Evolutionary conservation across 805 yeast genomes (phyloP).

Genomic region (Kazachstania viticola): DNA sequence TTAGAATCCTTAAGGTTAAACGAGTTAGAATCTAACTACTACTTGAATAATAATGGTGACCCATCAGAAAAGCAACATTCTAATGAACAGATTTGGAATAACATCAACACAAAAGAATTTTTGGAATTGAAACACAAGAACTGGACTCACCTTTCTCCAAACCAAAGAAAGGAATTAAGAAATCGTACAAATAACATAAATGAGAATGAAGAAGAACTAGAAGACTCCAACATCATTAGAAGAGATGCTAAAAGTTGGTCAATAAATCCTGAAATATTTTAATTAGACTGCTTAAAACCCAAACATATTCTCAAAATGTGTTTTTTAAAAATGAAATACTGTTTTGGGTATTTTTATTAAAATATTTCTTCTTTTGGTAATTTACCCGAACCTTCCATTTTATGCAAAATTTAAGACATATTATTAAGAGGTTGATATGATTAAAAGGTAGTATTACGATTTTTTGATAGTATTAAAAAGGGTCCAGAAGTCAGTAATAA

Average conservation of each 20-base stretch:
- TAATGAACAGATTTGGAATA: slow-evolving; percentile 10
- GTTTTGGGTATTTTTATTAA: no score
- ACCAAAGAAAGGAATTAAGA: slow-evolving; percentile 5
- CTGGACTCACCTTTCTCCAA: slow-evolving; percentile 7
- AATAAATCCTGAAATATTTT: no score
- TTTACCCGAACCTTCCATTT: no score
- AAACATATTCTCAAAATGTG: no score
- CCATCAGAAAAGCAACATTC: background rate
- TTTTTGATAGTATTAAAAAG: no score
- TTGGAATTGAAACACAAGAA: slow-evolving; percentile 17
- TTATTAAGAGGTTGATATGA: no score
- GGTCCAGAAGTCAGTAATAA: no score
- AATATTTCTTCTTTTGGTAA: no score
- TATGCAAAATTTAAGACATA: no score
- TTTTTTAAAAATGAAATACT: no score
- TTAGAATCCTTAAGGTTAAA: slow-evolving; percentile 21
- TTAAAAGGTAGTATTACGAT: no score
- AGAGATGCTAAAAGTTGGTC: slow-evolving; percentile 24
- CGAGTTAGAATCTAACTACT: slow-evolving; percentile 18
- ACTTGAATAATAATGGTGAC: slow-evolving; percentile 2
- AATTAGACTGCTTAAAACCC: no score
- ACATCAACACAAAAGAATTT: slow-evolving; percentile 20
- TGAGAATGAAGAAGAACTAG: background rate
- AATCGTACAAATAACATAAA: background rate
- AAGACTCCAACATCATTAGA: slow-evolving; percentile 2